Conservation (phyloP, 768 basidiomycete genomes). For the Hygrocybe punicea region DNA sequence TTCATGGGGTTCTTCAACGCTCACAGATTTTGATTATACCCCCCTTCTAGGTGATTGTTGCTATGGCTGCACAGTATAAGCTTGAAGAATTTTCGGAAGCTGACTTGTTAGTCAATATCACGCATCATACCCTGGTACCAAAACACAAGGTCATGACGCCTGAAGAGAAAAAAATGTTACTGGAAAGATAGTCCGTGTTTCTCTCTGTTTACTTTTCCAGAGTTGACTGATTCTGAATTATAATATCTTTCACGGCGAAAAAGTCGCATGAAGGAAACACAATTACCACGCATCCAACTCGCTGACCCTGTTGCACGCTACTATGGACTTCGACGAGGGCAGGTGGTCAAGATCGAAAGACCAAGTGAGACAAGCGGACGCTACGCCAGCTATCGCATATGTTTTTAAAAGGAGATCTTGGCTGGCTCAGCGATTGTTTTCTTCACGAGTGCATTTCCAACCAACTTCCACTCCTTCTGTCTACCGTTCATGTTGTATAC, state of each 20-base stretch:
- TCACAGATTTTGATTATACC: constrained; percentile 1
- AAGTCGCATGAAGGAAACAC: constrained; percentile 96
- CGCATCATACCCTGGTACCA: constrained; percentile 92
- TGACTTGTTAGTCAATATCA: constrained; percentile 95
- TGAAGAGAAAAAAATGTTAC: constrained; percentile 81
- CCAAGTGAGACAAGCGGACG: constrained; percentile 96
- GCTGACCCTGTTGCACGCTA: constrained; percentile 98
- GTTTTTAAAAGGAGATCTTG: constrained; percentile 54
- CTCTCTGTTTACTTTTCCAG: constrained; percentile 6
- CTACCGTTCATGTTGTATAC: too few species aligned
- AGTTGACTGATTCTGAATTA: constrained; percentile 8
- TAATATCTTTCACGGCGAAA: constrained; percentile 10
- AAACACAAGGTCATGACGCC: constrained; percentile 81
- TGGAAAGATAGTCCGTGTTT: constrained; percentile 85
- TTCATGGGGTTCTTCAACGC: not conserved
- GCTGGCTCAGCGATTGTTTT: not conserved
- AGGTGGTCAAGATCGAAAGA: constrained; percentile 97
- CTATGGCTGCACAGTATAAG: constrained; percentile 80
- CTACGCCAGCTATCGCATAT: constrained; percentile 89
- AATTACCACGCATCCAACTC: constrained; percentile 93
- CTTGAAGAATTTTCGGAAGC: constrained; percentile 97
- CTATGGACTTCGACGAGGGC: constrained; percentile 91
- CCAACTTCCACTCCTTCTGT: not conserved
- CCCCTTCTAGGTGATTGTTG: constrained; percentile 83
- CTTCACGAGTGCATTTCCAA: too few species aligned